A percentile compares a stretch with the other conserved stretches of the same genome.
Conservation (phyloP, 192 early-diverging fungal species). For the Backusella westeae region DNA sequence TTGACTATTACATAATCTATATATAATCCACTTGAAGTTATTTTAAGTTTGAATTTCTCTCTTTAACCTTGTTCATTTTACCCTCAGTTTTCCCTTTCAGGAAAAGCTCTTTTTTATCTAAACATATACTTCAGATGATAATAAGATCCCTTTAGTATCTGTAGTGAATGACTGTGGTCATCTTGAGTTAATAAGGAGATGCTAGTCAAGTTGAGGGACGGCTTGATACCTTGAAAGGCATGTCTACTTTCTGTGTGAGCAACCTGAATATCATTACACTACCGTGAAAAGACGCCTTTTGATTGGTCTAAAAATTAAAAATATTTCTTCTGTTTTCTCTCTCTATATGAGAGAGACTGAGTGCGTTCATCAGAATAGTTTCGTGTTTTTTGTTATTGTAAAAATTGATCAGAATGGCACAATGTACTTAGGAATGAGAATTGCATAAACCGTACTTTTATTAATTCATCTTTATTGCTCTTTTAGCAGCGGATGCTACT, state of each 20-base stretch:
- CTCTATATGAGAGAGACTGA: background rate
- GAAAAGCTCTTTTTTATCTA: background rate
- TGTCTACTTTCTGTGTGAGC: background rate
- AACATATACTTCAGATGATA: no score
- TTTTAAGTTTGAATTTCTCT: no score
- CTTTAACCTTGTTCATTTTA: no score
- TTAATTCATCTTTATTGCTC: background rate
- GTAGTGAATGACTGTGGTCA: no score
- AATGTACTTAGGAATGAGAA: background rate
- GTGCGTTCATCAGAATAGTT: background rate
- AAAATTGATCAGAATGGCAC: slow-evolving; percentile 1
- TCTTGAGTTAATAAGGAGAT: no score
- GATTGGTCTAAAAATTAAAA: slow-evolving; percentile 2
- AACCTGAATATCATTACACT: background rate
- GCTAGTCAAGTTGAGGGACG: no score
- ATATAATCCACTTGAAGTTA: no score
- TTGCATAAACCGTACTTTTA: background rate
- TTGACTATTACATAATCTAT: no score
- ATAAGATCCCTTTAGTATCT: no score
- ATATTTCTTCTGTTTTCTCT: background rate
- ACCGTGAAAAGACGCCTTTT: background rate
- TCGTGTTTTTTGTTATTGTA: background rate
- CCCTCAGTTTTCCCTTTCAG: no score
- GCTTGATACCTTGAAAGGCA: no score
- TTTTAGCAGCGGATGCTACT: background rate